phyloP scores from a whole-genome alignment of 371 early-diverging fungal genomes.

The Smittium mucronatum region DNA sequence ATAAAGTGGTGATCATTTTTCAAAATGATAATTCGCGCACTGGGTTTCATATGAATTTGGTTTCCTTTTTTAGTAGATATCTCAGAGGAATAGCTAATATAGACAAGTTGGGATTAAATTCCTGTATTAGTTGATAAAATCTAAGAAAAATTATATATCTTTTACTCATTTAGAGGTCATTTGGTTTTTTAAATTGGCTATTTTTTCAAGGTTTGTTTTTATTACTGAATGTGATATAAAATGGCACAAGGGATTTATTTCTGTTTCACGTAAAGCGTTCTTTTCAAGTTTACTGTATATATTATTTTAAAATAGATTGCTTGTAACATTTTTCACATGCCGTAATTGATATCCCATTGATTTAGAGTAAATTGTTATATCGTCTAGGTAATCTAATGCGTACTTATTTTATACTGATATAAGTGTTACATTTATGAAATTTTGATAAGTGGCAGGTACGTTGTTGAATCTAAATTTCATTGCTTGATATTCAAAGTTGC shows the following conservation, averaged over 20 bases:
- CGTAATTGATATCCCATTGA: conserved; percentile 32
- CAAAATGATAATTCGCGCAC: not conserved
- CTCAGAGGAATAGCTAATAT: conserved; percentile 17
- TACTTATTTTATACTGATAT: conserved; percentile 25
- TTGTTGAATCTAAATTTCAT: conserved; percentile 39
- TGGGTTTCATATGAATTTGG: not conserved
- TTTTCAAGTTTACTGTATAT: conserved; percentile 33
- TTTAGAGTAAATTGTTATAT: conserved; percentile 40
- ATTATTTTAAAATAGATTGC: conserved; percentile 15
- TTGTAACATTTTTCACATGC: conserved; percentile 30
- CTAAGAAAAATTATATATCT: conserved; percentile 30
- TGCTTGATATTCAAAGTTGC: conserved; percentile 34
- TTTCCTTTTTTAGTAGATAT: conserved; percentile 6
- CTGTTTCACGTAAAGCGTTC: conserved; percentile 31
- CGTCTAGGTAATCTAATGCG: conserved; percentile 39
- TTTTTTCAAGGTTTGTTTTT: conserved; percentile 19
- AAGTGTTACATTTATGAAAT: conserved; percentile 28
- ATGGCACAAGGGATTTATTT: conserved; percentile 36
- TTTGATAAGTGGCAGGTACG: conserved; percentile 36
- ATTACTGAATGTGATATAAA: conserved; percentile 26
- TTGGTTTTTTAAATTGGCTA: conserved; percentile 26
- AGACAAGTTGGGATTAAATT: conserved; percentile 22
- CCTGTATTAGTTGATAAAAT: conserved; percentile 28
- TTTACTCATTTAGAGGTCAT: conserved; percentile 20
- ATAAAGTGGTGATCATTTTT: not conserved